These are phyloP conservation scores for Yamagishiella unicocca DNA, from an alignment of 139 green algal genomes.

Conservation along the genomic window DNA sequence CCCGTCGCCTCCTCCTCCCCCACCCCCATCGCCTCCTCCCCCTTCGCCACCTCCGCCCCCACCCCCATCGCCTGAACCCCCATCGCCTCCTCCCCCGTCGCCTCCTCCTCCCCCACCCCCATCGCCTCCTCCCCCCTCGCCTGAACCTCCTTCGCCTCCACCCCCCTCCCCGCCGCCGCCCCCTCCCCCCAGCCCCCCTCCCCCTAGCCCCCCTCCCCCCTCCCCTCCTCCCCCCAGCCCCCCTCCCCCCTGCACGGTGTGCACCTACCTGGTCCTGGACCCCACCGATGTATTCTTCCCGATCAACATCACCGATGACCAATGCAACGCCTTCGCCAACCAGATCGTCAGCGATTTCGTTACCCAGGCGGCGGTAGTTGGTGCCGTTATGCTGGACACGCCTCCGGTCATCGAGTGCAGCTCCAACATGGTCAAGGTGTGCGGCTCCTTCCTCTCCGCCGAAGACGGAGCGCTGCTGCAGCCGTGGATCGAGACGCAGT, in stretches of 20 bases:
- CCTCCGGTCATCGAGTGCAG: neutral
- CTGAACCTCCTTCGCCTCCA: neutral
- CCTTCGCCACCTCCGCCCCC: no score
- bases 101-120: neutral
- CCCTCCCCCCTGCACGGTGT: neutral
- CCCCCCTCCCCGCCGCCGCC: no score
- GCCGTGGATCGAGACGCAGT: neutral
- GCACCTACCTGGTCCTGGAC: neutral
- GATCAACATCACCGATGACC: neutral
- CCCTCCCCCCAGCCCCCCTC: neutral
- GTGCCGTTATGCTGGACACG: neutral
- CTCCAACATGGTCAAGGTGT: neutral
- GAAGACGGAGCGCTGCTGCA: neutral
- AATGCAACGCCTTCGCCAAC: neutral
- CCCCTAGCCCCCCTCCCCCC: no score
- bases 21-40: no score
- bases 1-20: no score
- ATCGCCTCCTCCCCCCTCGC: neutral
- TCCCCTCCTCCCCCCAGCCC: neutral
- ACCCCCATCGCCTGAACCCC: no score
- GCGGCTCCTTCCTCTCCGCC: neutral
- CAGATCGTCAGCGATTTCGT: neutral
- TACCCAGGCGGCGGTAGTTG: neutral
- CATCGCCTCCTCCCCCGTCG: no score
- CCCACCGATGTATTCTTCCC: neutral